Conservation (phyloP, 805 yeast genomes). For the Lipomyces mesembrius region DNA sequence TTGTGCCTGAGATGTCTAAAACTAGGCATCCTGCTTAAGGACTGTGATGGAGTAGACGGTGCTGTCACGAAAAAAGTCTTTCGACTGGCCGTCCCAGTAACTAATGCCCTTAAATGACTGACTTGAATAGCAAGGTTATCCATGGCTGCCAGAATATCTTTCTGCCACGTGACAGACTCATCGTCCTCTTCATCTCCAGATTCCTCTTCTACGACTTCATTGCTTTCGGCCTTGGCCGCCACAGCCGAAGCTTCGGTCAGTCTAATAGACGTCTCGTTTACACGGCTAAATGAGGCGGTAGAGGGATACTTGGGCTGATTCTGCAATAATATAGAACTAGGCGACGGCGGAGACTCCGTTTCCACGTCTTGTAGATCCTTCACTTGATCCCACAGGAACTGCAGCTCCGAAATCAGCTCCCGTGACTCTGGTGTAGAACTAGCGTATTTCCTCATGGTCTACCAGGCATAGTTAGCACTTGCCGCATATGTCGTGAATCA, state of each 20-base stretch:
- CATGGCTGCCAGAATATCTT: constrained; percentile 17
- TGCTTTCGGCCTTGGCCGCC: not conserved
- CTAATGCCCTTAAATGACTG: constrained; percentile 3
- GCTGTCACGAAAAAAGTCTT: constrained; percentile 18
- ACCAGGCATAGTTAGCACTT: not conserved
- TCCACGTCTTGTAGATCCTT: constrained; percentile 50
- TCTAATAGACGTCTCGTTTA: not conserved
- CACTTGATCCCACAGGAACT: constrained; percentile 74
- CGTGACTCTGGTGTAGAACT: constrained; percentile 68
- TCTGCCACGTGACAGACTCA: constrained; percentile 13
- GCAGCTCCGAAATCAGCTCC: constrained; percentile 68
- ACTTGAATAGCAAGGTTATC: constrained; percentile 12
- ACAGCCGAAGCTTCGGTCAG: not conserved
- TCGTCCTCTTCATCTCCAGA: constrained; percentile 20
- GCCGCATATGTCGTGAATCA: not conserved
- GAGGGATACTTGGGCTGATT: not conserved
- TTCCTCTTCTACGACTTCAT: constrained; percentile 19
- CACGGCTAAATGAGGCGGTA: constrained; percentile 10
- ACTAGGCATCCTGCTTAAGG: constrained; percentile 18
- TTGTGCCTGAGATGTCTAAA: not conserved
- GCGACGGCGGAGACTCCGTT: constrained; percentile 22
- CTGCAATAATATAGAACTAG: constrained; percentile 9
- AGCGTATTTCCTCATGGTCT: constrained; percentile 71
- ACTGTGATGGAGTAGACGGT: constrained; percentile 23
- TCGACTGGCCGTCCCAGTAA: not conserved